These are phyloP conservation scores for Claviceps africana DNA, from an alignment of 2,329 filamentous ascomycete species.

Conservation along the genomic window DNA sequence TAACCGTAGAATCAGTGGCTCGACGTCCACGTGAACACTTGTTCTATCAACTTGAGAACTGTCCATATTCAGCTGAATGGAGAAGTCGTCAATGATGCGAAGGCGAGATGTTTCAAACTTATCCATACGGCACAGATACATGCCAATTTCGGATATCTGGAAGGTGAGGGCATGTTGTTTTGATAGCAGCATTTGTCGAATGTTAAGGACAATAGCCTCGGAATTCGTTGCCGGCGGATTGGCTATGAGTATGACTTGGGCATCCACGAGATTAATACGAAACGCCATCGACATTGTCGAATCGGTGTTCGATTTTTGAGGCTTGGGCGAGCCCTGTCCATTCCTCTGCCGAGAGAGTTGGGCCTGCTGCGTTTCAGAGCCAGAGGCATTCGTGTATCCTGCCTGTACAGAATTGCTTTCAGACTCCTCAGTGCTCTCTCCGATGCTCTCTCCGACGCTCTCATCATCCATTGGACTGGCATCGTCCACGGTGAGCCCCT, in stretches of 20 bases:
- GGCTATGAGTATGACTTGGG: conserved; percentile 90
- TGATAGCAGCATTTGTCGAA: conserved; percentile 83
- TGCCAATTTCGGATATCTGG: conserved; percentile 85
- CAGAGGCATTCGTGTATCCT: conserved; percentile 22
- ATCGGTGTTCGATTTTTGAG: conserved; percentile 7
- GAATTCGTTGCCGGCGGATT: conserved; percentile 83
- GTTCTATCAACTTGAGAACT: conserved; percentile 47
- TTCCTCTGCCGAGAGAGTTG: conserved; percentile 15
- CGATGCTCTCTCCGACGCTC: conserved; percentile 39
- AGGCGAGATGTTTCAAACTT: conserved; percentile 82
- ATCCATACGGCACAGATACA: conserved; percentile 99
- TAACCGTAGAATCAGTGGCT: conserved; percentile 78
- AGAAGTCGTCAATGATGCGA: conserved; percentile 93
- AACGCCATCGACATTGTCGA: conserved; percentile 63
- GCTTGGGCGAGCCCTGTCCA: background rate
- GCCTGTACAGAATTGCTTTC: conserved; percentile 45
- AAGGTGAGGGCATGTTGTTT: conserved; percentile 89
- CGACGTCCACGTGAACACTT: conserved; percentile 74
- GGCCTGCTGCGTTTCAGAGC: conserved; percentile 18
- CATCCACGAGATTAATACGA: conserved; percentile 86
- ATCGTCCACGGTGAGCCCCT: conserved; percentile 52
- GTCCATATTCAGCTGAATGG: conserved; percentile 78
- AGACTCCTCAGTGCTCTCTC: conserved; percentile 44
- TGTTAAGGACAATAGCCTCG: conserved; percentile 88
- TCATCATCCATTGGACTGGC: conserved; percentile 35